These are phyloP conservation scores for Talaromyces sp. DNA, from an alignment of 2,329 filamentous ascomycete genomes.

Conservation along the genomic window DNA sequence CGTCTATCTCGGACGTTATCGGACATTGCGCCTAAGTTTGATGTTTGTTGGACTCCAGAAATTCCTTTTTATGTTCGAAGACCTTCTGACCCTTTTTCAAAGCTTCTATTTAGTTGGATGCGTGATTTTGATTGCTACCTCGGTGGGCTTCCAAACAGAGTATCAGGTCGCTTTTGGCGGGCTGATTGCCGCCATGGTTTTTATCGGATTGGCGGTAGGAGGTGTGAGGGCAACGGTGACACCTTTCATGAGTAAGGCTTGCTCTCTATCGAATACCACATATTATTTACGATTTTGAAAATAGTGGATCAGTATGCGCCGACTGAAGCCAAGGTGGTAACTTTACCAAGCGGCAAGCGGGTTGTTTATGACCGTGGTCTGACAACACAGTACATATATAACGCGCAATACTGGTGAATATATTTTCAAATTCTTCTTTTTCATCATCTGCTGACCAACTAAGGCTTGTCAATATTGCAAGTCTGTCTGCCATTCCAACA, in stretches of 20 bases:
- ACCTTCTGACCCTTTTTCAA: background rate
- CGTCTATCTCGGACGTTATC: conserved; percentile 33
- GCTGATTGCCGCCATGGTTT: conserved; percentile 23
- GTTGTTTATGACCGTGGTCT: no score
- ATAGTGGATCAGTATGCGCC: no score
- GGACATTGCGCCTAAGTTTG: conserved; percentile 25
- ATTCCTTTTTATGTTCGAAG: background rate
- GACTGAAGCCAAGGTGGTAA: no score
- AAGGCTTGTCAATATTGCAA: no score
- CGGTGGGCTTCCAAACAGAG: conserved; percentile 16
- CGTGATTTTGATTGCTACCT: conserved; percentile 20
- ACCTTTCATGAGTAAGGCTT: conserved; percentile 26
- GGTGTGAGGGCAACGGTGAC: conserved; percentile 28
- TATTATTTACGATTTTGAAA: no score
- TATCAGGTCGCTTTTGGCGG: conserved; percentile 16
- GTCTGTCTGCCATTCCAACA: conserved; percentile 4
- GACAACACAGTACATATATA: no score
- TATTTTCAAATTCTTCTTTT: no score
- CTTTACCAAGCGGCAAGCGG: no score
- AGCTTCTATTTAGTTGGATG: conserved; percentile 15
- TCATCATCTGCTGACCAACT: no score
- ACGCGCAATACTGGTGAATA: no score
- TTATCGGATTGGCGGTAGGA: conserved; percentile 36
- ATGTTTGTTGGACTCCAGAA: conserved; percentile 17
- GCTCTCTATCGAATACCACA: no score